phyloP scores from a whole-genome alignment of 345 rosid genomes.

The Salix exigua region DNA sequence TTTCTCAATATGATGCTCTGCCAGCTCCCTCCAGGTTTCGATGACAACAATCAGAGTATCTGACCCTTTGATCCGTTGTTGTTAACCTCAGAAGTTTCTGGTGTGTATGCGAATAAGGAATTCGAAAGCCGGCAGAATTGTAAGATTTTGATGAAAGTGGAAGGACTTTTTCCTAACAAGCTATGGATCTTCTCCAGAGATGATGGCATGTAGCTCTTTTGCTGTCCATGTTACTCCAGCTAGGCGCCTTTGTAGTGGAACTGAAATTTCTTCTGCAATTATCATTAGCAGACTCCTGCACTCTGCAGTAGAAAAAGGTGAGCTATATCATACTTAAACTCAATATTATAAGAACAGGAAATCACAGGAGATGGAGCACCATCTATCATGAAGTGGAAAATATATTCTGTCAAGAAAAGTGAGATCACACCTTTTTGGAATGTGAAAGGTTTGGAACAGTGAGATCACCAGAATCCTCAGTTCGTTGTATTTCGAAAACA shows the following conservation, averaged over 20 bases:
- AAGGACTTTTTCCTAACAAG: not conserved
- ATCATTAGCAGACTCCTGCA: constrained; percentile 44
- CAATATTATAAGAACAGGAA: not conserved
- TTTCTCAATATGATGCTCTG: too few species aligned
- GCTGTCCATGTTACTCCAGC: constrained; percentile 47
- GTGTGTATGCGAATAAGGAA: not conserved
- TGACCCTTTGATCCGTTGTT: too few species aligned
- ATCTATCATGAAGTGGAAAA: too few species aligned
- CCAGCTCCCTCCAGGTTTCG: too few species aligned
- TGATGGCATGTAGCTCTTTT: constrained; percentile 28
- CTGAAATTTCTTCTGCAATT: constrained; percentile 40
- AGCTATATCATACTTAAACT: not conserved
- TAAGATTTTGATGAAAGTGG: not conserved
- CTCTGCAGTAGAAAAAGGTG: constrained; percentile 34
- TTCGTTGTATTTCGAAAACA: constrained; percentile 25
- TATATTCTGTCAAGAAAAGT: not conserved
- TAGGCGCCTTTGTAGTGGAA: constrained; percentile 35
- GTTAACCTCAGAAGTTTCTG: too few species aligned
- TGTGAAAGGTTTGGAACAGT: constrained; percentile 12
- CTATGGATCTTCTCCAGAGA: constrained; percentile 26
- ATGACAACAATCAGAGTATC: too few species aligned
- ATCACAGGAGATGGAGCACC: too few species aligned
- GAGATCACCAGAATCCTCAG: constrained; percentile 13
- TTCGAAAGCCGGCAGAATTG: not conserved
- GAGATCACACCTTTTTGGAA: constrained; percentile 10